Base-by-base conservation (phyloP, 768 basidiomycete genomes). In the Hypsizygus marmoreus region DNA sequence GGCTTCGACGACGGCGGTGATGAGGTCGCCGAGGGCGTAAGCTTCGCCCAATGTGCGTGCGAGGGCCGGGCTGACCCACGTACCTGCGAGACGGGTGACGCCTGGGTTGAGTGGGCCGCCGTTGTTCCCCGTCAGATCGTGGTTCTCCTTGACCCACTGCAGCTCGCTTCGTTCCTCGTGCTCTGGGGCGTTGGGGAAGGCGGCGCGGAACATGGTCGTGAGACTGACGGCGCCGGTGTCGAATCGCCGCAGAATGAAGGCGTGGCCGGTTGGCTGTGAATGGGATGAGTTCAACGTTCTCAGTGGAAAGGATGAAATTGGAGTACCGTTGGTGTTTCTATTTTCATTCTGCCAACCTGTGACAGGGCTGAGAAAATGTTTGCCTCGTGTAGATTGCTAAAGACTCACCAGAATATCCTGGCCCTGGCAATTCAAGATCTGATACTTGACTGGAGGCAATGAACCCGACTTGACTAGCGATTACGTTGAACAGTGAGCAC, bases 151-250 rank as follows among this genome's bases (percentile, higher is more conserved):
- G 48, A 94, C 85, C 90, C 91, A 95, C 31, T 80, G 76, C 31
- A 88, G 74, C 65, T 97, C 94, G 10, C 68, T 69, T 63, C 80
- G 85, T 66, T 97, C 94, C 13, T 86, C 82, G 37, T 76, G 70
- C 1, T 93, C 90, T 32, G 73, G 70, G 3, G 92, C 88, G 29
- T 75, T 80, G 8, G 94, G 94, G 65, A 92, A 97, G 0, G 92
- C 92, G 6, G 93, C 93, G 47, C 93, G 89, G 71, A 90, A 95
- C 93, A 97, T 95, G 45, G 94, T 95, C 8, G 94, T 95, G 8
- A 94, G 79, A 53, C 86, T 89, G 67, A 97, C 80, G 14, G 92
- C 92, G 48, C 89, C 86, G 3, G 94, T 95, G 68, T 97, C 95
- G 57, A 89, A 94, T 43, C 95, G 84, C 34, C 94, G 83, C 26